Evolutionary conservation across 139 green algal genomes (phyloP).

Genomic region (Chlamydomonas urium): DNA sequence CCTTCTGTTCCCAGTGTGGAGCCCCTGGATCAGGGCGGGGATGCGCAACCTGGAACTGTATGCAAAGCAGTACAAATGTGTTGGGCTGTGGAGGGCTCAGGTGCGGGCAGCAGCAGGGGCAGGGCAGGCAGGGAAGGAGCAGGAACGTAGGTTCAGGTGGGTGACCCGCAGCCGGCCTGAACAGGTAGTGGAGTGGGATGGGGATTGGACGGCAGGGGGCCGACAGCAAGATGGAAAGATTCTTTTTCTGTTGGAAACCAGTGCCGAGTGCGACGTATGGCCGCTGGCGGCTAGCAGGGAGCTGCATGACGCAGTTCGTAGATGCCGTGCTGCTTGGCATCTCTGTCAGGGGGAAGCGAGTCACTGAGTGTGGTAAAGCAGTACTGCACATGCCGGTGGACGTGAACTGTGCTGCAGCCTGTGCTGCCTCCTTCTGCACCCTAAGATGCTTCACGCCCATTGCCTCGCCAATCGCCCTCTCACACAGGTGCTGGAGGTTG

Average conservation of each 20-base stretch:
- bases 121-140: not conserved
- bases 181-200: not conserved
- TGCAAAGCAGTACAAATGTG: constrained; percentile 25
- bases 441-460: too few species aligned
- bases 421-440: too few species aligned
- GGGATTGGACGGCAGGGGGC: not conserved
- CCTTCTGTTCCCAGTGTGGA: constrained; percentile 68
- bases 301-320: too few species aligned
- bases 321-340: too few species aligned
- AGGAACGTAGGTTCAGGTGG: not conserved
- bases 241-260: too few species aligned
- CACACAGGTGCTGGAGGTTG: constrained; percentile 43
- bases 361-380: not conserved
- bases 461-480: not conserved
- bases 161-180: not conserved
- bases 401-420: too few species aligned
- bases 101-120: constrained; percentile 12
- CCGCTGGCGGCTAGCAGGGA: too few species aligned
- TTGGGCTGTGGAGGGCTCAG: constrained; percentile 64
- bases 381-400: not conserved
- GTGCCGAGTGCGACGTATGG: too few species aligned
- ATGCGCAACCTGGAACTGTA: constrained; percentile 34
- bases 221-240: not conserved
- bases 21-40: constrained; percentile 31
- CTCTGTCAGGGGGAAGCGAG: not conserved